Evolutionary conservation across 176 grass and related monocot genomes (phyloP), one percentile per base, ranked within the genome.

Genomic region (sorghum (Sorghum bicolor)): DNA sequence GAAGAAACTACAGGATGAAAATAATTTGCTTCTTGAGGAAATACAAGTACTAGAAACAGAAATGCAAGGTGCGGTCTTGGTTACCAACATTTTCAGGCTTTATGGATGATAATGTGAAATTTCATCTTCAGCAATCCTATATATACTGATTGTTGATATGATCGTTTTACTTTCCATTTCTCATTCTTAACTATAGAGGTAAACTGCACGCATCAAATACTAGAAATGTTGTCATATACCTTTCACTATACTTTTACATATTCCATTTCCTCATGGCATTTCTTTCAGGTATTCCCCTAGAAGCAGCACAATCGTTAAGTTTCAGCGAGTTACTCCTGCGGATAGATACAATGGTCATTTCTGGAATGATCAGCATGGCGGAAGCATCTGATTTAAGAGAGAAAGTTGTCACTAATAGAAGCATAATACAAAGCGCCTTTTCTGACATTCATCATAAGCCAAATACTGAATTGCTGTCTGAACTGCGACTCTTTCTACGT

Each of bases 301-400:
- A 63, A 74, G 32, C 19, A 44, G 1, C 73, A 76, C 34, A 70
- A 52, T 36, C 75, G 38, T 55, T 63, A 67, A 92, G 45, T 79
- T 85, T 90, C 47, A 79, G 43, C 39, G 88, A 87, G 66, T 79
- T 88, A 50, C 82, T 90, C 71, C 67, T 90, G 48, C 73, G 72
- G 41, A 88, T 90, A 75, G 91, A 93, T 79, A 70, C 85, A 76
- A 78, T 90, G 85, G 73, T 77, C 53, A 41, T 93, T 76, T 80
- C 88, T 11, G 85, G 85, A 69, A 85, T 65, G 78, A 72, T 90
- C 32, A 60, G 38, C 80, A 85, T 17, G 29, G 6, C 8, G 8
- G 88, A 90, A 82, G 85, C 91, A 65, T 93, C 77, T 82, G 48
- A 85, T 50, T 53, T 93, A 40, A 87, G 85, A 82, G 79, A 93